phyloP scores from a whole-genome alignment of 148 eudicot genomes.

The Arctostaphylos glauca region DNA sequence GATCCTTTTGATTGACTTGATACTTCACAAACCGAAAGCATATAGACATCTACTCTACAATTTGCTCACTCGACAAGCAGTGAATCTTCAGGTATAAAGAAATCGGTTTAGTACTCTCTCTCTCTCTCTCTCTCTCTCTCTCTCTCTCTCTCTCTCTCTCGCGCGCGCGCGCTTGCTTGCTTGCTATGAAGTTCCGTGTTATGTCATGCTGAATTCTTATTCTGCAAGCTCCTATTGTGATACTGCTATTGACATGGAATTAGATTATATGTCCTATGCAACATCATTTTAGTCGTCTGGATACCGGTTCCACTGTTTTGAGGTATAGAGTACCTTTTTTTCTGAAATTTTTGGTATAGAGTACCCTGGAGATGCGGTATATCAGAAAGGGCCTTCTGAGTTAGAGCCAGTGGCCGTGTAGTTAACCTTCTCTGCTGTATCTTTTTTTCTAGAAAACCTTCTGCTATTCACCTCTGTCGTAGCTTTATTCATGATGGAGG shows the following conservation, averaged over 20 bases:
- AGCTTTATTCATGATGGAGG: background rate
- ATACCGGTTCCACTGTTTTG: background rate
- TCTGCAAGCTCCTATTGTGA: background rate
- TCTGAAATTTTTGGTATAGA: background rate
- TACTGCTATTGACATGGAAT: background rate
- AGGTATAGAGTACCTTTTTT: background rate
- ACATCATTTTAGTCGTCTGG: background rate
- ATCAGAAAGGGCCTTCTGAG: background rate
- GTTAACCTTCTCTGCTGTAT: too few species aligned
- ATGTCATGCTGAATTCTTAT: background rate
- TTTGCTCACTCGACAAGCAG: constrained; percentile 37
- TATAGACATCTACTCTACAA: constrained; percentile 88
- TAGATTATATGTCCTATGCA: background rate
- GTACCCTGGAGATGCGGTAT: background rate
- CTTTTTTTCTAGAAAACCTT: too few species aligned
- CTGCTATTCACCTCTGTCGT: background rate
- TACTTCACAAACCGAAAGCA: constrained; percentile 87
- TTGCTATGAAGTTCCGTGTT: background rate
- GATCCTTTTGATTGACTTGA: constrained; percentile 77
- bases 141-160: too few species aligned
- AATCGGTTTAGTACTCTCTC: background rate
- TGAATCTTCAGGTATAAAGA: constrained; percentile 31
- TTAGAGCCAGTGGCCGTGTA: background rate
- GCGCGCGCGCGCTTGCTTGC: too few species aligned
- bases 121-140: too few species aligned